Base-by-base conservation (phyloP, 1,284 basidiomycete species). In the Ganoderma boninense region DNA sequence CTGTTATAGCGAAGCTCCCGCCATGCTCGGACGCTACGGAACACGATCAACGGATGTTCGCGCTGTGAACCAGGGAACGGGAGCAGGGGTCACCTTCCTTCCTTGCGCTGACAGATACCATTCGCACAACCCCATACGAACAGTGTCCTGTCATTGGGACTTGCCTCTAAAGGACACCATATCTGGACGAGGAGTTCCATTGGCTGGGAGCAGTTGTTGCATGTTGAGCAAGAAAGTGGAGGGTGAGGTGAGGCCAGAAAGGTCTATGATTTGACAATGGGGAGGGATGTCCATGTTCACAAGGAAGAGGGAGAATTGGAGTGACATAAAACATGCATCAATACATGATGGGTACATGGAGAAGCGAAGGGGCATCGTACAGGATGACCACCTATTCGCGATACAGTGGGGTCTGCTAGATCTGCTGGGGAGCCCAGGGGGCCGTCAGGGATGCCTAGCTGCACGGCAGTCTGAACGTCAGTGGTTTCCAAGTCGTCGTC, bases 91-190 rank as follows among this genome's bases (percentile, higher is more conserved):
- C 62, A 84, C 91, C 82, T 84, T 76, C 92, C 93, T 40, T 86
- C 82, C 79, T 91, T 90, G 69, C 86, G 84, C 78, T 96, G 94
- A 81, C 94, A 96, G 26, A 82, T 78, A 7, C 86, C 81, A 35
- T 86, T 84, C 4, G 91, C 83, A 76, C 94, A 96, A 16, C 88
- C 94, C 91, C 94, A 96, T 23, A 95, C 84, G 77, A 95, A 95
- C 65, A 95, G 80, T 1, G 90, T 91, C 64, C 95, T 86, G 77
- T 96, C 94, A 85, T 92, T 90, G 10, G 91, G 87, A 74, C 93
- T 96, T 49, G 90, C 84, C 77, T 95, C 92, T 74, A 95, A 89
- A 0, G 95, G 95, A 79, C 93, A 95, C 92, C 94, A 95, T 75
- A 96, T 86, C 75, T 96, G 94, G 16, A 93, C 84, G 43, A 96